Evolutionary conservation across 768 basidiomycete genomes (phyloP).

Genomic region (Trametes sanguinea): DNA sequence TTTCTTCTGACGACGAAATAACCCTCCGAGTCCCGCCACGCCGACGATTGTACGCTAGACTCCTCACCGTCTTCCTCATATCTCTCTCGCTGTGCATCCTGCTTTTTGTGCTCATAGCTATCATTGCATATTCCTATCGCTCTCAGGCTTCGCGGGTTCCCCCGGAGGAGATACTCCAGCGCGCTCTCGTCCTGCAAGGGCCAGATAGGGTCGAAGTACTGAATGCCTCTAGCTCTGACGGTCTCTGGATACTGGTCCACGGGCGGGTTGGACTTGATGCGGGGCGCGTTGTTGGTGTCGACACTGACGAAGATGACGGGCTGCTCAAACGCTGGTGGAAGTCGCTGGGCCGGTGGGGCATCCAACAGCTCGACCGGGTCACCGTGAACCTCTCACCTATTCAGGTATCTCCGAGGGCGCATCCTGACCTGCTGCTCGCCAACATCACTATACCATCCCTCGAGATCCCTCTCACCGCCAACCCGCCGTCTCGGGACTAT

Average conservation of each 20-base stretch:
- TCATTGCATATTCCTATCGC: conserved; percentile 70
- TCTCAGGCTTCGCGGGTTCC: conserved; percentile 53
- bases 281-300: conserved; percentile 58
- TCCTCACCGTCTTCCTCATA: conserved; percentile 54
- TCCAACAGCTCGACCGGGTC: conserved; percentile 55
- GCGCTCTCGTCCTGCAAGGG: conserved; percentile 56
- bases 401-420: conserved; percentile 46
- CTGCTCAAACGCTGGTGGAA: conserved; percentile 58
- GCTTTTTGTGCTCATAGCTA: conserved; percentile 43
- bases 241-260: conserved; percentile 60
- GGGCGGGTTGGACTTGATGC: conserved; percentile 70
- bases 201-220: conserved; percentile 64
- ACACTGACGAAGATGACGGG: conserved; percentile 46
- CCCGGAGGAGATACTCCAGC: conserved; percentile 58
- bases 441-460: conserved; percentile 50
- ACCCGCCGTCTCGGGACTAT: conserved; percentile 47
- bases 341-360: conserved; percentile 66
- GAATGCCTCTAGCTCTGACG: conserved; percentile 56
- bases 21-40: conserved; percentile 27
- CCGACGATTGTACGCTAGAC: conserved; percentile 36
- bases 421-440: conserved; percentile 45
- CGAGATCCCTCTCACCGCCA: conserved; percentile 55
- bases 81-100: conserved; percentile 55
- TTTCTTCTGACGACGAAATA: conserved; percentile 19
- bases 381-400: conserved; percentile 57